These are phyloP conservation scores for Ceratopteris richardii DNA, from an alignment of 75 land plant species.

Conservation along the genomic window DNA sequence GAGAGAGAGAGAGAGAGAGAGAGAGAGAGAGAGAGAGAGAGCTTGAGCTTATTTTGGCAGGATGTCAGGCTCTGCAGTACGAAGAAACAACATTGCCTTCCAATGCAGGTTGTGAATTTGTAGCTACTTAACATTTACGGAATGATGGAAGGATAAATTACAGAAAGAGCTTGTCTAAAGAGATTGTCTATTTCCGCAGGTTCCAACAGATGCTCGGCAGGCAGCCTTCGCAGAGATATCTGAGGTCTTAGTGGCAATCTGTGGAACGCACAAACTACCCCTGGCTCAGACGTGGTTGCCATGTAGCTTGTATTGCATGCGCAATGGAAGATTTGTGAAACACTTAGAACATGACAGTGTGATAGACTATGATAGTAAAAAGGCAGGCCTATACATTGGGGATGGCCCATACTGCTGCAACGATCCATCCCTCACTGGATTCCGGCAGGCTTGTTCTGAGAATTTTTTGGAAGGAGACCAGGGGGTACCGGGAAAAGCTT, in stretches of 20 bases:
- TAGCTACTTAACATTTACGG: too few species aligned
- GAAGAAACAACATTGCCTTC: background rate
- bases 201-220: slow-evolving; percentile 17
- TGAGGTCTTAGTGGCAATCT: slow-evolving; percentile 40
- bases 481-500: slow-evolving; percentile 77
- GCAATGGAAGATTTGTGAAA: background rate
- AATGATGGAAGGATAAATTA: too few species aligned
- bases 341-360: background rate
- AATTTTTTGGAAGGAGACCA: slow-evolving; percentile 62
- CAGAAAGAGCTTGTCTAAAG: too few species aligned
- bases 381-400: slow-evolving; percentile 42
- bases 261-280: slow-evolving; percentile 54
- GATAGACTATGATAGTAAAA: background rate
- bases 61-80: background rate
- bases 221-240: slow-evolving; percentile 56
- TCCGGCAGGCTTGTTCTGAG: slow-evolving; percentile 81
- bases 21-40: too few species aligned
- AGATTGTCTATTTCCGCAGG: too few species aligned
- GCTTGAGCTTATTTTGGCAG: too few species aligned
- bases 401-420: slow-evolving; percentile 53
- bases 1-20: too few species aligned
- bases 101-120: slow-evolving; percentile 5
- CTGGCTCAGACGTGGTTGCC: slow-evolving; percentile 76
- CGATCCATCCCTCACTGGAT: slow-evolving; percentile 43
- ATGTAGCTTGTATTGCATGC: slow-evolving; percentile 18